Percentiles rank a stretch among this genome's conserved stretches.
Conservation (phyloP, 139 green algal genomes). For the Chlorella sorokiniana region DNA sequence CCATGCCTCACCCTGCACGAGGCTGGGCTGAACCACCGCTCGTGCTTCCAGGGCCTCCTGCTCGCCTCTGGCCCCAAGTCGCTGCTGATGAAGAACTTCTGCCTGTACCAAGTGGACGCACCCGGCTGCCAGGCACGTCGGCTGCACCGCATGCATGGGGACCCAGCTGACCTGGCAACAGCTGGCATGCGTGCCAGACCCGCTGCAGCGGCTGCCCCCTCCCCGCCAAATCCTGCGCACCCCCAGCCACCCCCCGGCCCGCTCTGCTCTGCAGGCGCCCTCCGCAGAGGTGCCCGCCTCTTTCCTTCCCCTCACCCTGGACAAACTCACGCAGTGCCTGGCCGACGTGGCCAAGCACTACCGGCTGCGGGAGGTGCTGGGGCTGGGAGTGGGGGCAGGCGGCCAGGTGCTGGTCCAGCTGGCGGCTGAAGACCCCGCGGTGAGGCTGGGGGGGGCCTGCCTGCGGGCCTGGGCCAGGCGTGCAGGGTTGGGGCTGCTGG, state of each 20-base stretch:
- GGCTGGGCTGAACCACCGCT: conserved; percentile 52
- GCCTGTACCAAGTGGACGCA: conserved; percentile 49
- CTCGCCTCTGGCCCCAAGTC: conserved; percentile 25
- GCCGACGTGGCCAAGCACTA: conserved; percentile 42
- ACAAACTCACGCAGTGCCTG: conserved; percentile 33
- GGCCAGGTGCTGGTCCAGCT: conserved; percentile 41
- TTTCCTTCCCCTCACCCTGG: conserved; percentile 37
- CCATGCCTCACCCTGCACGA: conserved; percentile 57
- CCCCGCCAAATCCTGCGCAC: background rate
- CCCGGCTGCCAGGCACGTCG: conserved; percentile 52
- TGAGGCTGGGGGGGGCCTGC: background rate
- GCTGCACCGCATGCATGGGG: too few relatives aligned
- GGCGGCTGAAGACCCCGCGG: conserved; percentile 29
- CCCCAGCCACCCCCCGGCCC: background rate
- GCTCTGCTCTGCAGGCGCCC: background rate
- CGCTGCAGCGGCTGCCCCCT: background rate
- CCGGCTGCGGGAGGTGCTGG: conserved; percentile 30
- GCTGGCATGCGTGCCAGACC: background rate
- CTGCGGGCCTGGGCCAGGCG: too few relatives aligned
- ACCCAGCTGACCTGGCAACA: background rate
- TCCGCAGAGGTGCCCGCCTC: background rate
- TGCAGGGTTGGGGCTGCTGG: background rate
- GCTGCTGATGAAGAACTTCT: conserved; percentile 50
- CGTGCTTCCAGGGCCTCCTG: conserved; percentile 54
- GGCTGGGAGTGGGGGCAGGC: conserved; percentile 31